Conservation (phyloP, 805 yeast genomes). For the Starmerella bacillaris region DNA sequence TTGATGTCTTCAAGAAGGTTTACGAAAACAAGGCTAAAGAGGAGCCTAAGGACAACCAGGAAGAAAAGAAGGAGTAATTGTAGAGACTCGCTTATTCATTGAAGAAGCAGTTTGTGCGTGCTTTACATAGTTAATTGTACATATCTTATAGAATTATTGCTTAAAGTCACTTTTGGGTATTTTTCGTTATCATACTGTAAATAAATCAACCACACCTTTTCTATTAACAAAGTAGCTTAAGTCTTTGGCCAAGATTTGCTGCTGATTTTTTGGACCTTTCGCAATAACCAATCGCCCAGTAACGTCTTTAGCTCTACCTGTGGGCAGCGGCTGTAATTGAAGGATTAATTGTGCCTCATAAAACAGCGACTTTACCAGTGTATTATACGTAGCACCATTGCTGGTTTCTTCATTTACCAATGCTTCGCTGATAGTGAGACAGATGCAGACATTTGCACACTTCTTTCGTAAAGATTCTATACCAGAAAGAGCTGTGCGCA, state of each 20-base stretch:
- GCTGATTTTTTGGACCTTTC: conserved; percentile 29
- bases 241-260: conserved; percentile 7
- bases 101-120: too few species aligned
- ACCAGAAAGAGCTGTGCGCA: conserved; percentile 24
- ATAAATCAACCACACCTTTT: neutral
- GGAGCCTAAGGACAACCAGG: conserved; percentile 15
- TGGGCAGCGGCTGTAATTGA: conserved; percentile 46
- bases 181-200: neutral
- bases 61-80: conserved; percentile 15
- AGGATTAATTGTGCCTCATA: conserved; percentile 37
- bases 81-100: too few species aligned
- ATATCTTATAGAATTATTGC: too few species aligned
- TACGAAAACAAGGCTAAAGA: conserved; percentile 30
- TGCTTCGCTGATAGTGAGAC: conserved; percentile 26
- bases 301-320: conserved; percentile 69
- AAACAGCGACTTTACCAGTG: conserved; percentile 31
- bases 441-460: conserved; percentile 22
- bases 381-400: conserved; percentile 27
- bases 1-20: conserved; percentile 67
- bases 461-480: conserved; percentile 23
- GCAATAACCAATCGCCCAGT: conserved; percentile 53
- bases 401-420: conserved; percentile 20
- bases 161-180: neutral
- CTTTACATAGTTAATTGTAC: too few species aligned
- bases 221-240: conserved; percentile 7